A percentile compares a stretch with the other conserved stretches of the same genome.
phyloP scores from a whole-genome alignment of 148 eudicot genomes.

The Rhododendron williamsianum region DNA sequence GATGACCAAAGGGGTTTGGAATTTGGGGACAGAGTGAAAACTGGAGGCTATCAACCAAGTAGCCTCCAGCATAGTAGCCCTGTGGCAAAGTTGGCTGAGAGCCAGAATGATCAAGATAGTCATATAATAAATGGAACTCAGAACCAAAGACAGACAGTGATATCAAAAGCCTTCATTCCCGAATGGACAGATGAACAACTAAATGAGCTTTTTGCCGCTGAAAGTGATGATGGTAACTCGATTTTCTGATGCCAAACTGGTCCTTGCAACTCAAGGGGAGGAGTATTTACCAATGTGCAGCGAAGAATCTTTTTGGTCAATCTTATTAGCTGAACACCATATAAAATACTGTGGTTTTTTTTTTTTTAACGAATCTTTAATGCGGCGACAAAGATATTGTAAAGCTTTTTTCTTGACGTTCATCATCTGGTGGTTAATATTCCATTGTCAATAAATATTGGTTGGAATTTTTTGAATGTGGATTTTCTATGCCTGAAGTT shows the following conservation, averaged over 20 bases:
- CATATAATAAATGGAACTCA: constrained; percentile 10
- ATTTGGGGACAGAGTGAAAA: background rate
- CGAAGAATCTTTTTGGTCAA: background rate
- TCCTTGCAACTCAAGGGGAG: background rate
- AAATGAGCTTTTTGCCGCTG: constrained; percentile 29
- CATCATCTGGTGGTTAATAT: background rate
- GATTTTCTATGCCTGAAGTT: background rate
- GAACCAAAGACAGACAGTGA: constrained; percentile 19
- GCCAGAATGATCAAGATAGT: constrained; percentile 17
- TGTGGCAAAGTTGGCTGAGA: constrained; percentile 4
- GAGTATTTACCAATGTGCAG: background rate
- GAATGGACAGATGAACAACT: constrained; percentile 72
- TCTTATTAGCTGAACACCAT: background rate
- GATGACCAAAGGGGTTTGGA: constrained; percentile 2
- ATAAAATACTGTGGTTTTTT: background rate
- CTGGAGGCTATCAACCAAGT: constrained; percentile 6
- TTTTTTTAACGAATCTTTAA: background rate
- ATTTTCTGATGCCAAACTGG: background rate
- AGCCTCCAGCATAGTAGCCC: background rate
- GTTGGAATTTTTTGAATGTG: background rate
- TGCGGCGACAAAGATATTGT: background rate
- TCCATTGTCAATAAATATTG: background rate
- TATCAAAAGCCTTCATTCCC: constrained; percentile 34
- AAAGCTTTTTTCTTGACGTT: background rate
- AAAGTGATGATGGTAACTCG: constrained; percentile 16